These are phyloP conservation scores for Phaeolepiota aurea DNA, from an alignment of 768 basidiomycete species.

Conservation along the genomic window DNA sequence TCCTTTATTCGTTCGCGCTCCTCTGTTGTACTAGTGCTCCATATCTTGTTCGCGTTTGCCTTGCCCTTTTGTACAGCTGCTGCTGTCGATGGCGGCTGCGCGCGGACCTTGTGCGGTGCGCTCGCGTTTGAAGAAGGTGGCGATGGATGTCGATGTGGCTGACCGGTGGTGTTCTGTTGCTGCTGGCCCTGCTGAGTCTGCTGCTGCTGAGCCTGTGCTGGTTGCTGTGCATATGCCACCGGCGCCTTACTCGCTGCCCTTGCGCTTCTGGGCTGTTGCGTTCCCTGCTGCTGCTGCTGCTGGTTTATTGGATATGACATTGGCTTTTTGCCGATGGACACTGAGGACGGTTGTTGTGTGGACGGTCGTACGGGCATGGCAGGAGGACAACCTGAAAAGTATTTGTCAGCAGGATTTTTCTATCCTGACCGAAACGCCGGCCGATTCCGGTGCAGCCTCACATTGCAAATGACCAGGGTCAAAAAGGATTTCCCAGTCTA, in stretches of 20 bases:
- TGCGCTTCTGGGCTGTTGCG: constrained; percentile 9
- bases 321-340: constrained; percentile 89
- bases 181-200: constrained; percentile 17
- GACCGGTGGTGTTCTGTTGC: constrained; percentile 31
- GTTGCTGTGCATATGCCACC: constrained; percentile 2
- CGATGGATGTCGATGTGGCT: constrained; percentile 34
- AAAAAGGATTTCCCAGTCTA: too few relatives aligned
- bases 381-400: constrained; percentile 24
- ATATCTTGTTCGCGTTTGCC: constrained; percentile 73
- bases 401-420: constrained; percentile 32
- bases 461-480: too few relatives aligned
- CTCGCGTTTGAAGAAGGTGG: constrained; percentile 37
- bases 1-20: constrained; percentile 97
- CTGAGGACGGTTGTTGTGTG: constrained; percentile 53
- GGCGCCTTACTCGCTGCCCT: neutral
- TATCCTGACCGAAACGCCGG: too few relatives aligned
- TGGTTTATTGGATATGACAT: constrained; percentile 61
- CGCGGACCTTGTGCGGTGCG: constrained; percentile 14
- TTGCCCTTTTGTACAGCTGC: constrained; percentile 23
- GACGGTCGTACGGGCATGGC: constrained; percentile 27
- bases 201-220: constrained; percentile 18
- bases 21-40: constrained; percentile 87
- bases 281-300: too few relatives aligned
- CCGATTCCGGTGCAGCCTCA: too few relatives aligned
- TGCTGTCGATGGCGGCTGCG: constrained; percentile 19